Evolutionary conservation across 78 protist genomes (phyloP), one percentile per base, ranked within the genome.

Genomic region (Bigelowiella natans): DNA sequence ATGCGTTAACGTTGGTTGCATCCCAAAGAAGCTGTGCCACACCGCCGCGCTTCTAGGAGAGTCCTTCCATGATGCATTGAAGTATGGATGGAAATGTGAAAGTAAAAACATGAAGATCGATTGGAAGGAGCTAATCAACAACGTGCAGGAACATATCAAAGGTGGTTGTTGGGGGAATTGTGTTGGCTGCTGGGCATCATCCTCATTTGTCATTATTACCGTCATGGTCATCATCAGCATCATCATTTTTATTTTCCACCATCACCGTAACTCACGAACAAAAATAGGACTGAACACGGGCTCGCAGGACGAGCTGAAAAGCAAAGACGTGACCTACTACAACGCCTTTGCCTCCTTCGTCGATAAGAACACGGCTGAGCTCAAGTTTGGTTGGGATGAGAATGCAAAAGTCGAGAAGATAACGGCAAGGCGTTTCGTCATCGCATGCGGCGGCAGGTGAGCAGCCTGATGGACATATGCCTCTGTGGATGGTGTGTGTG

Each of bases 1-100:
- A 29, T 95, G 96, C 85, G 96, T 95, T 1, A 91, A 91, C 73
- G 95, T 93, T 1, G 94, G 96, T 18, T 94, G 95, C 86, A 93
- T 94, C 36, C 95, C 95, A 1, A 94, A 94, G 93, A 94, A 94
- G 96, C 73, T 51, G 34, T 51, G 73, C 73, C 98, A 97, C 94
- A 26, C 29, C 2, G 96, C 97, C 0, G 96, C 95, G 1, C 38
- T 91, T 30, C 73, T 38, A 29, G 88, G 95, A 34, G 93, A 91
- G 89, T 18, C 2, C 40, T 26, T 94, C 64, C n/a, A 91, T 1
- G 96, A 95, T 39, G 94, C 98, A 2, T 7, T 0, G 31, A 0
- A 40, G 38, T 96, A 39, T 31, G 98, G 98, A 26, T 92, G 95
- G 95, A 86, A 94, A 40, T 2, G 90, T 0, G 64, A 29, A 0